Conservation (phyloP, 208 protist genomes). For the Histomonas meleagridis region DNA sequence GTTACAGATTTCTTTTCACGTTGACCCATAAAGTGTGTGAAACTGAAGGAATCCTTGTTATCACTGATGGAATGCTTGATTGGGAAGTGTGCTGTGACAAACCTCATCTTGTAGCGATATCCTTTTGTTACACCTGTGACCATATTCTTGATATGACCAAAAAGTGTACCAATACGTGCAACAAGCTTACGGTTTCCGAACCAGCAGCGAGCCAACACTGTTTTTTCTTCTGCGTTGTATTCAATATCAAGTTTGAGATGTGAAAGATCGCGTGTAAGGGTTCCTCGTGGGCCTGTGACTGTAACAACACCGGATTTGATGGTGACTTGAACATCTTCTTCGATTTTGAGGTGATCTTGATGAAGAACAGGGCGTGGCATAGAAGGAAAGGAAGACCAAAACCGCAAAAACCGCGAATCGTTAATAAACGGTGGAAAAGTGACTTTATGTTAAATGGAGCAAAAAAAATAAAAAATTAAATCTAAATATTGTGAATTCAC, state of each 20-base stretch:
- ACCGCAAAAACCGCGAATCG: background rate
- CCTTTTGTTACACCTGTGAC: background rate
- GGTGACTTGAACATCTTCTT: background rate
- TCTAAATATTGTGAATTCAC: too few relatives aligned
- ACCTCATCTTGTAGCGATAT: background rate
- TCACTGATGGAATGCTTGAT: background rate
- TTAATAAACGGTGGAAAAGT: too few relatives aligned
- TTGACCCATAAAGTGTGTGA: background rate
- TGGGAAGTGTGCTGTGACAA: background rate
- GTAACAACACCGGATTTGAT: background rate
- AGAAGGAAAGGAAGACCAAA: background rate
- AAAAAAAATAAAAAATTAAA: too few relatives aligned
- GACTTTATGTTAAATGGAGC: too few relatives aligned
- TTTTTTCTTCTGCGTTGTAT: background rate
- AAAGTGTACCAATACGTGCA: slow-evolving; percentile 1
- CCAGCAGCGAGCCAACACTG: too few relatives aligned
- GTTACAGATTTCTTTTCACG: background rate
- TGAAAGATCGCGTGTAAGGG: background rate
- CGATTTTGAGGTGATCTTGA: background rate
- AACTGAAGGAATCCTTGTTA: background rate
- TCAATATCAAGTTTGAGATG: background rate
- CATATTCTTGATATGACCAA: background rate
- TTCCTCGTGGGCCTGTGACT: background rate
- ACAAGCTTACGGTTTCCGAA: background rate
- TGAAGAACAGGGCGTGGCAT: background rate